A percentile compares a stretch with the other conserved stretches of the same genome.
Conservation (phyloP, 1,139 yeast species). For the Pneumocystis sp. region DNA sequence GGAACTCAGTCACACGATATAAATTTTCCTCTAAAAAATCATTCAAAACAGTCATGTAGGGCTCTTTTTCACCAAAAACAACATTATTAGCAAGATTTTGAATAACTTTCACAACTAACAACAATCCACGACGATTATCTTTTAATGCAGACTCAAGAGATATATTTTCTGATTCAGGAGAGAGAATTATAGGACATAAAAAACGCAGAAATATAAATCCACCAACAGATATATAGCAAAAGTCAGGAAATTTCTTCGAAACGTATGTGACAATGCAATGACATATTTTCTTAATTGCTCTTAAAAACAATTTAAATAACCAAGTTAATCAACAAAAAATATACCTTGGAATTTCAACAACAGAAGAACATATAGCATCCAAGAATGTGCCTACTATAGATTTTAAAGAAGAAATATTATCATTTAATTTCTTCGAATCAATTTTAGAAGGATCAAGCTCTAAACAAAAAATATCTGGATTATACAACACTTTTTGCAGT, state of each 20-base stretch:
- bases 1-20: not conserved
- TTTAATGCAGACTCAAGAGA: constrained; percentile 17
- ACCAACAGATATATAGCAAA: constrained; percentile 33
- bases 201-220: constrained; percentile 67
- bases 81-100: constrained; percentile 58
- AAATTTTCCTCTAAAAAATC: constrained; percentile 1
- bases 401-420: not conserved
- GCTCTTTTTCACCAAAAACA: constrained; percentile 5
- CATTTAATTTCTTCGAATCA: not conserved
- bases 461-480: not conserved
- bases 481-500: not conserved
- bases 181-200: constrained; percentile 72
- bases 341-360: not conserved
- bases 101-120: constrained; percentile 62
- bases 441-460: not conserved
- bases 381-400: not conserved
- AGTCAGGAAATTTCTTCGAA: too few species aligned
- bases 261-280: too few species aligned
- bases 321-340: too few species aligned
- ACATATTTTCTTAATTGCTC: too few species aligned
- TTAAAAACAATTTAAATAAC: too few species aligned
- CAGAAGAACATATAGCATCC: not conserved
- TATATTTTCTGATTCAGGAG: constrained; percentile 48
- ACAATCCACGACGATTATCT: constrained; percentile 47
- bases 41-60: constrained; percentile 2